Base-by-base conservation (phyloP, 306 rosid genomes). In the Glycyrrhiza uralensis region DNA sequence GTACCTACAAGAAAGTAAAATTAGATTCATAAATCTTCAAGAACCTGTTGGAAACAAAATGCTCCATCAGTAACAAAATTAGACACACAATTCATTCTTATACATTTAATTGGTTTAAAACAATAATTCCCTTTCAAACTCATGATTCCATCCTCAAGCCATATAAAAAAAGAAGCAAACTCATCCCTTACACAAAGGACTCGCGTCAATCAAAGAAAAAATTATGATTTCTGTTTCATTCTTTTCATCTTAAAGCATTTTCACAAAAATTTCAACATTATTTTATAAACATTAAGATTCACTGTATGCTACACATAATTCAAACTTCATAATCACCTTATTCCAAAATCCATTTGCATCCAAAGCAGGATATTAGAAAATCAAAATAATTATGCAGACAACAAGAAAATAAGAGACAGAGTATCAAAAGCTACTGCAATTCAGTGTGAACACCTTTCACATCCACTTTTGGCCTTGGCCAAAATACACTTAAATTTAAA, bases 1-100 rank as follows among this genome's bases (percentile, higher is more conserved):
- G 89, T 45, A 86, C 66, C 98, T 93, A 78, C 72, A 59, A 41
- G 18, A 46, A 33, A 60, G 51, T 32, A 75, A 78, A 57, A 76
- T 49, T 71, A 33, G 28, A 69, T 49, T 44, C 28, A 69, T 47
- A 15, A 24, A 65, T 35, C 39, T 46, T 64, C 33, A 69, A 63
- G 23, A 63, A 70, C 10, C 20, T 38, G 38, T 32, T 20, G 55
- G 60, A 76, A 17, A 66, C 65, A 66, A 28, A 57, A 29, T 46
- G 38, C 17, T 42, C n/a, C 5, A 32, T 45, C 42, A 57, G 30
- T 63, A 59, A 44, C 19, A 55, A 47, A 41, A 41, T 49, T 24
- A 28, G 52, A 63, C 38, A 65, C 42, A 42, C 20, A 8, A 81
- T 39, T 46, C 56, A 57, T 30, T 55, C 26, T 7, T 12, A 33